Base-by-base conservation (phyloP, 169 alveolate genomes). In the Cryptosporidium meleagridis region DNA sequence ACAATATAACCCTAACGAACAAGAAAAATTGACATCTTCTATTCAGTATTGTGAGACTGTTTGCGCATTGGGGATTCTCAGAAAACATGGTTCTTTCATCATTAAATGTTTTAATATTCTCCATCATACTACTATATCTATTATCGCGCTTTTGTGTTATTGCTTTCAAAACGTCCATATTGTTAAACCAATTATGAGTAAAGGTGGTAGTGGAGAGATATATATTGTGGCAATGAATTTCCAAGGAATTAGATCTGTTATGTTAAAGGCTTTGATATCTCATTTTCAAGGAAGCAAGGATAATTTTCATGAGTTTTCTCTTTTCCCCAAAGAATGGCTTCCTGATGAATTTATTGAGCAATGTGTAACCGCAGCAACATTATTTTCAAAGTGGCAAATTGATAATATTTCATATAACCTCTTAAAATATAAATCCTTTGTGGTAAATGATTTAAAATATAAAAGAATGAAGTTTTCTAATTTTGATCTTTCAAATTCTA, bases 211-310 rank as follows among this genome's bases (percentile, higher is more conserved):
- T 53, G 84, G 95, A 33, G 95, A 93, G 75, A 85, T 93, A 12
- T 93, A 93, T 75, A 87, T 92, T n/a, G 87, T 93, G 5, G 92
- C 95, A 29, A 70, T 93, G 26, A 75, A 91, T 31, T 93, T 93
- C 48, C 93, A 93, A 71, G 95, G 95, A 7, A 93, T 93, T 33
- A 92, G 94, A 23, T 93, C 95, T 14, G 93, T 92, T 45, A 51
- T 93, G 51, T 86, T 93, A 62, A 92, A 86, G 87, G 29, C 87
- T 85, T 53, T 93, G 95, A 61, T 91, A 67, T 73, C 72, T 72
- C 80, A 89, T 85, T 31, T 84, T 69, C 85, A 85, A 75, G 80
- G 91, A 84, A 65, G 92, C 41, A 35, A 69, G 69, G 37, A 45
- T 58, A 41, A 86, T 85, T 58, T 91, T 92, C 23, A 35, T 92